Evolutionary conservation across 345 rosid species (phyloP).

Genomic region (Pistacia integerrima): DNA sequence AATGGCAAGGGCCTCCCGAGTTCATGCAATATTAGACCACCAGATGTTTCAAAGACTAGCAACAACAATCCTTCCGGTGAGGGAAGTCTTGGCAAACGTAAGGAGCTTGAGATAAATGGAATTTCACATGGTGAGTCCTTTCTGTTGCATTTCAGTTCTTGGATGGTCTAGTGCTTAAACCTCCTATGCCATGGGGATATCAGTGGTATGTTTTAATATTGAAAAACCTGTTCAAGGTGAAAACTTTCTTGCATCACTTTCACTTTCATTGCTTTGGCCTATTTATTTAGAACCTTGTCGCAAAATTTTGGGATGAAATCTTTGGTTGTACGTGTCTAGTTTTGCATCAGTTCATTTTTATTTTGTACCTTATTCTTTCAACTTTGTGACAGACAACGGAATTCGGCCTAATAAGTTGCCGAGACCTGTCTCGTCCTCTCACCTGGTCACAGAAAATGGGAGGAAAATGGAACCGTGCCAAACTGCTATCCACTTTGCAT

Average conservation of each 20-base stretch:
- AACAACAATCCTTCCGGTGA: constrained; percentile 16
- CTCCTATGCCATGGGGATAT: constrained; percentile 14
- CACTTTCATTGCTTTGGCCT: neutral
- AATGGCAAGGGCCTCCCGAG: constrained; percentile 23
- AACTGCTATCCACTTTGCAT: constrained; percentile 22
- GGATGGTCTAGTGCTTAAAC: constrained; percentile 20
- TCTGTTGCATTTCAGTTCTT: constrained; percentile 14
- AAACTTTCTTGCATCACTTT: constrained; percentile 3
- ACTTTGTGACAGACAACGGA: constrained; percentile 51
- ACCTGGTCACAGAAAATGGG: constrained; percentile 44
- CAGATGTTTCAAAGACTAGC: constrained; percentile 24
- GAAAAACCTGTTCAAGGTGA: constrained; percentile 7
- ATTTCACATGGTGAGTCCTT: constrained; percentile 63
- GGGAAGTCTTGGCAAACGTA: constrained; percentile 54
- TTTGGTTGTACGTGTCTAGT: constrained; percentile 4
- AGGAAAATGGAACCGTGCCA: constrained; percentile 35
- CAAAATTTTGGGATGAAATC: neutral
- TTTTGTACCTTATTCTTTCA: constrained; percentile 28
- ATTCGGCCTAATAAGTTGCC: constrained; percentile 46
- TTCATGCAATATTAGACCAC: constrained; percentile 20
- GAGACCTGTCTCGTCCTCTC: constrained; percentile 34
- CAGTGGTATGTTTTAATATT: constrained; percentile 21
- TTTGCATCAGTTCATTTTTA: constrained; percentile 2
- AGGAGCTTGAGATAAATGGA: constrained; percentile 62
- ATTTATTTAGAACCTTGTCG: neutral